A percentile compares a stretch with the other conserved stretches of the same genome.
Evolutionary conservation across 495 filamentous ascomycete species (phyloP).

Genomic region (Trichocladium uniseriatum): DNA sequence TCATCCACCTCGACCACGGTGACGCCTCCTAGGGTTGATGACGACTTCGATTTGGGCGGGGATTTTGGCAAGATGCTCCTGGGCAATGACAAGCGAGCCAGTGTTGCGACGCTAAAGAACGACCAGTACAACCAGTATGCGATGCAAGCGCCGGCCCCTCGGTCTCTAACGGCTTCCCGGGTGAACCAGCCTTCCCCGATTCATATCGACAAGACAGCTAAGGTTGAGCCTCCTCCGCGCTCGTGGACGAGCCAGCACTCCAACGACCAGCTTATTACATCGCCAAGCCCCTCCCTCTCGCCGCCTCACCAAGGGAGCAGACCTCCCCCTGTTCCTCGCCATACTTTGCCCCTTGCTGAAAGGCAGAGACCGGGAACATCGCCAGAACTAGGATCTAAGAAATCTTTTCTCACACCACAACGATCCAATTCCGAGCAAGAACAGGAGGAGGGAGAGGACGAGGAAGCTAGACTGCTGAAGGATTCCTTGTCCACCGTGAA

Average conservation of each 20-base stretch:
- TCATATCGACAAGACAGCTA: constrained; percentile 46
- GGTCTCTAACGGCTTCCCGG: constrained; percentile 31
- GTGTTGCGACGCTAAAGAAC: constrained; percentile 33
- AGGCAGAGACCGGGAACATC: constrained; percentile 12
- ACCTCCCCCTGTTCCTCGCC: constrained; percentile 29
- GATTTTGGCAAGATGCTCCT: constrained; percentile 65
- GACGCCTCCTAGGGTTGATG: constrained; percentile 59
- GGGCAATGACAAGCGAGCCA: constrained; percentile 47
- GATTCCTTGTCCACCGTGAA: constrained; percentile 49
- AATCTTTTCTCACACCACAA: constrained; percentile 37
- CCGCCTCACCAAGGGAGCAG: constrained; percentile 20
- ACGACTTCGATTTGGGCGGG: constrained; percentile 48
- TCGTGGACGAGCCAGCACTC: constrained; percentile 64
- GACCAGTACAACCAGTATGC: constrained; percentile 24
- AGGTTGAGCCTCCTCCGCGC: constrained; percentile 51
- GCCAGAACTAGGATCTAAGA: constrained; percentile 37
- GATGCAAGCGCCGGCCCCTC: constrained; percentile 23
- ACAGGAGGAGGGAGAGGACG: constrained; percentile 47
- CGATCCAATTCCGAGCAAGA: constrained; percentile 32
- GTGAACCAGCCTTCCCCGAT: constrained; percentile 46
- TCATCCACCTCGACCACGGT: constrained; percentile 53
- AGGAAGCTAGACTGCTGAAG: constrained; percentile 57
- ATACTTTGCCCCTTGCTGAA: constrained; percentile 19
- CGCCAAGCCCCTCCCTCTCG: constrained; percentile 27
- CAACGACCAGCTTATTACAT: constrained; percentile 49